Evolutionary conservation across 2,329 filamentous ascomycete species (phyloP), one percentile per base, ranked within the genome.

Genomic region (Blumeria hordei): DNA sequence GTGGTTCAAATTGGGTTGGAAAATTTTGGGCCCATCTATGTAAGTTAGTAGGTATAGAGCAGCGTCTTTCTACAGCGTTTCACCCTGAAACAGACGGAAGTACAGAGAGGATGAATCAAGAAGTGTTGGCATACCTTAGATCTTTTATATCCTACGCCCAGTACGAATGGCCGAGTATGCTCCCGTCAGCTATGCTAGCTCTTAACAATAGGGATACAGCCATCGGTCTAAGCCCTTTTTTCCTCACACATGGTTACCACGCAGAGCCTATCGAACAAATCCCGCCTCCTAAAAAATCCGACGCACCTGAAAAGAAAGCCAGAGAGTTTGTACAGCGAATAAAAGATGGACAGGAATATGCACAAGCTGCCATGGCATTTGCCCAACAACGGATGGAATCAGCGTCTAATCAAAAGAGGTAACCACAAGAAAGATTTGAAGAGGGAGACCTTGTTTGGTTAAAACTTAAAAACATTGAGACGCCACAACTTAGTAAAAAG

Each of bases 121-220:
- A 28, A 28, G 21, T 28, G 21, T 28, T 28, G 21, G 21, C 2
- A 28, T 28, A 28, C 21, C 47, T 50, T 5, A 21, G 18, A 1
- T 21, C 18, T 11, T 50, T 50, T 64, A 2, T 79, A 84, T 11
- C 86, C 76, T 59, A 82, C 87, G 69, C 66, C 95, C 11, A 70
- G 95, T 6, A 68, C 96, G 62, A 96, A 90, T 0, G 92, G 92
- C 0, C 88, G 92, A 3, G 96, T 96, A 62, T 93, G 28, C 28
- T 50, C 1, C 44, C 44, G 6, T 11, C 18, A 12, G 47, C 47
- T 50, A 14, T 16, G 18, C 11, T 50, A 33, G 47, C 47, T n/a
- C 47, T 50, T 3, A 50, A 33, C 12, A 50, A 50, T 33, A 32
- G 47, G 12, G 47, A 50, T 11, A 16, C 47, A 34, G 32, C 21